Evolutionary conservation across 140 eudicot genomes (phyloP).

Genomic region (Anethum foeniculum): DNA sequence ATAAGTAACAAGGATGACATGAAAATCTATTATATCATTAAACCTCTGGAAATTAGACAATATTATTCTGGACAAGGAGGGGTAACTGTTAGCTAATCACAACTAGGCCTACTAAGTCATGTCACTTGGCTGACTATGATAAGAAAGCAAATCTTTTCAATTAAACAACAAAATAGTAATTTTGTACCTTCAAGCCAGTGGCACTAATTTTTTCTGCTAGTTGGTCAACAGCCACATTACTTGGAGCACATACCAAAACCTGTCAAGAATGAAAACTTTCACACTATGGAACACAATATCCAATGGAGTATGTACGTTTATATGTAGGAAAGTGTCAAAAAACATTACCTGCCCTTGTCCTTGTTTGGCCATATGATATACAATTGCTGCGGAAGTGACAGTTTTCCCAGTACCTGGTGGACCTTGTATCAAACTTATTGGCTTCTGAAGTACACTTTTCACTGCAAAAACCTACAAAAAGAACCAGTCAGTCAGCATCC

Average conservation of each 20-base stretch:
- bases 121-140: not conserved
- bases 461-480: constrained; percentile 80
- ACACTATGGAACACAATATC: constrained; percentile 7
- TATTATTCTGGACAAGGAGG: not conserved
- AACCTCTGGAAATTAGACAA: not conserved
- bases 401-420: constrained; percentile 98
- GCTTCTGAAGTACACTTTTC: constrained; percentile 89
- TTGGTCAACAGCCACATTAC: constrained; percentile 99
- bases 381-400: constrained; percentile 95
- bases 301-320: not conserved
- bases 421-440: constrained; percentile 90
- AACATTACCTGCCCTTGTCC: constrained; percentile 63
- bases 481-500: not conserved
- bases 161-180: not conserved
- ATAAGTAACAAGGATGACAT: not conserved
- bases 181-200: constrained; percentile 84
- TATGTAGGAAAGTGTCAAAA: not conserved
- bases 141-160: not conserved
- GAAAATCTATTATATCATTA: not conserved
- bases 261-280: constrained; percentile 18
- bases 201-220: constrained; percentile 98
- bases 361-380: constrained; percentile 95
- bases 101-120: not conserved
- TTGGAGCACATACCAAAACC: constrained; percentile 98
- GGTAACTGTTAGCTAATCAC: not conserved